Conservation (phyloP, 306 rosid genomes). For the Gynostemma pentaphyllum region DNA sequence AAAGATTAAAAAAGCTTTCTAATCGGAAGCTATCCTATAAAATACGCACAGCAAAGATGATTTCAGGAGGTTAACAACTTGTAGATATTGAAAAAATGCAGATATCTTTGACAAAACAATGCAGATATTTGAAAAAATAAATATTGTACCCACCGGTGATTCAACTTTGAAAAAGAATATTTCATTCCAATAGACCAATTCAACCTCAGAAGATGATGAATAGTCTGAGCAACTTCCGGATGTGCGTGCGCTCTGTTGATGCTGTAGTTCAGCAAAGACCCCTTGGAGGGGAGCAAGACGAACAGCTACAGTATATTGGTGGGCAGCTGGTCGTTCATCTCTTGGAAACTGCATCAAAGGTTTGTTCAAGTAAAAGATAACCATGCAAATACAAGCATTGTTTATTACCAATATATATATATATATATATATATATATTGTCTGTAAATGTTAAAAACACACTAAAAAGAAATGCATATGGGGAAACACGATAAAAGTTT, state of each 20-base stretch:
- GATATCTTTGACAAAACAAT: neutral
- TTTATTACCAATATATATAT: too few species aligned
- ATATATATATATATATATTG: too few species aligned
- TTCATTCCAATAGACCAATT: conserved; percentile 84
- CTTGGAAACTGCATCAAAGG: conserved; percentile 57
- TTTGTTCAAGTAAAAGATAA: conserved; percentile 5
- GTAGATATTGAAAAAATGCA: neutral
- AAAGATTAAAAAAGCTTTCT: too few species aligned
- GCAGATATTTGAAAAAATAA: conserved; percentile 2
- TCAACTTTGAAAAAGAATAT: conserved; percentile 91
- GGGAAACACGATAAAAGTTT: neutral
- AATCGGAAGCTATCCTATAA: too few species aligned
- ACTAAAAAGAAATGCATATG: neutral
- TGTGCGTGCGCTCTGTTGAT: conserved; percentile 86
- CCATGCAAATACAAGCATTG: neutral
- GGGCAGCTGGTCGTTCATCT: conserved; percentile 46
- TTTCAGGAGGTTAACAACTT: neutral
- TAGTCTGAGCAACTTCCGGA: conserved; percentile 55
- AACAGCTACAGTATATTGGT: conserved; percentile 59
- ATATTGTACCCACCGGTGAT: conserved; percentile 39
- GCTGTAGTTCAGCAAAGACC: conserved; percentile 29
- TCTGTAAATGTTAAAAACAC: neutral
- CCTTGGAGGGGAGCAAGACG: conserved; percentile 54
- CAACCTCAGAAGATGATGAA: conserved; percentile 39
- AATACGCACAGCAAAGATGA: neutral